Base-by-base conservation (phyloP, 768 basidiomycete species). In the Russula brevipes region DNA sequence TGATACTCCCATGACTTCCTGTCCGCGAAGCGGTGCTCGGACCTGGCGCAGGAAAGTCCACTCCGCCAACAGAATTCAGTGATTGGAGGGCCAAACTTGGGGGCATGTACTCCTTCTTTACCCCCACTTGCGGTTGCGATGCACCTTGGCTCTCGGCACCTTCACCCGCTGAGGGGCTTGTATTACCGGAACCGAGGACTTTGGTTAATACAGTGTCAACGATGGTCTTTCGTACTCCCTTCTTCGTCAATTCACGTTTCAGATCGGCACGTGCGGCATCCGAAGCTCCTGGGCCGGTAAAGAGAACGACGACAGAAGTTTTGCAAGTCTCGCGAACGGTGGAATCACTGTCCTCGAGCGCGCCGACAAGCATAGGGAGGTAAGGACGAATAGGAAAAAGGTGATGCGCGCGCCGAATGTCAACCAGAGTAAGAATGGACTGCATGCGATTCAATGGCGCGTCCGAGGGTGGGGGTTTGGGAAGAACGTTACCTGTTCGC, bases 231-330 rank as follows among this genome's bases (percentile, higher is more conserved):
- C 93, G 83, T 47, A 97, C 90, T 46, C 83, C 82, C 73, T 91
- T 91, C 77, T 88, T 92, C 2, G 81, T 73, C 80, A 98, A 81
- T 72, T 93, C 89, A 71, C 93, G 94, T 80, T 97, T 98, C 58
- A 98, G 79, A 73, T 98, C 96, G 4, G 94, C 85, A 56, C 91
- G 86, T 3, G 97, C 97, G 8, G 85, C 86, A 71, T 95, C 88
- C 3, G 87, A 85, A 14, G 93, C 91, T 5, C 82, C 84, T 0
- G 88, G 82, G 16, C 91, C 90, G 1, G 91, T 86, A 71, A 98
- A 96, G 59, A 99, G 79, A 67, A 88, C 85, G 16, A 97, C 82
- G 61, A 93, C 82, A 1, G 91, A 86, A 68, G 84, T 82, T 54
- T 87, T 84, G 8, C 95, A 88, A 71, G 86, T 87, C 59, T 94